Evolutionary conservation across 306 rosid species (phyloP), one percentile per base, ranked within the genome.

Genomic region (Lithocarpus polystachyus): DNA sequence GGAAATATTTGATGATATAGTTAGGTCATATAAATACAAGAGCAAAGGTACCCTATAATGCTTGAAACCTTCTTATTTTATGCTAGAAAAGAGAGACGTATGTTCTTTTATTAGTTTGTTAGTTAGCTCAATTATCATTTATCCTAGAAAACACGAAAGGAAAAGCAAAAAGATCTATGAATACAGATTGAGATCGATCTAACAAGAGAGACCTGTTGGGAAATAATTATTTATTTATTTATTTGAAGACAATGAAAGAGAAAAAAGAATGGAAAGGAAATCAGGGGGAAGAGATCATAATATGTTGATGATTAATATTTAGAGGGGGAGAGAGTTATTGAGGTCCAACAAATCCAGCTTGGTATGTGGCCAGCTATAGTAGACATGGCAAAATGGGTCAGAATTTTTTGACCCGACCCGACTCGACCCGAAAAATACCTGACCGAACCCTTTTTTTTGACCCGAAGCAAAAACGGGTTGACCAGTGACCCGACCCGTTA

Each of bases 321-420:
- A 37, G 17, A 75, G 62, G n/a, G n/a, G 28, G 29, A 55, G 71
- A 56, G 54, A 75, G 33, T 62, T 10, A 52, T 2, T 26, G 23
- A 68, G 67, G 85, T 82, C 85, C 80, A 77, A 77, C 74, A 82
- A 75, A 80, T 77, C 81, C 80, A 75, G 80, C 85, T 77, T 60
- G 15, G 55, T 37, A 68, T 20, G 51, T 68, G 40, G 51, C n/a
- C 59, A 54, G 73, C 67, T 75, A 40, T 40, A 76, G 70, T 51
- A n/a, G n/a, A n/a, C n/a, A n/a, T n/a, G n/a, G n/a, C n/a, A n/a
- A n/a, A n/a, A n/a, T n/a, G n/a, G n/a, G n/a, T n/a, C n/a, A n/a
- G n/a, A n/a, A n/a, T n/a, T n/a, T n/a, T n/a, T n/a, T n/a, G n/a
- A n/a, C n/a, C n/a, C n/a, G n/a, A n/a, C n/a, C n/a, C n/a, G n/a